A percentile compares a stretch with the other conserved stretches of the same genome.
Evolutionary conservation across 2,329 filamentous ascomycete species (phyloP).

Genomic region (Xylariaceae sp.): DNA sequence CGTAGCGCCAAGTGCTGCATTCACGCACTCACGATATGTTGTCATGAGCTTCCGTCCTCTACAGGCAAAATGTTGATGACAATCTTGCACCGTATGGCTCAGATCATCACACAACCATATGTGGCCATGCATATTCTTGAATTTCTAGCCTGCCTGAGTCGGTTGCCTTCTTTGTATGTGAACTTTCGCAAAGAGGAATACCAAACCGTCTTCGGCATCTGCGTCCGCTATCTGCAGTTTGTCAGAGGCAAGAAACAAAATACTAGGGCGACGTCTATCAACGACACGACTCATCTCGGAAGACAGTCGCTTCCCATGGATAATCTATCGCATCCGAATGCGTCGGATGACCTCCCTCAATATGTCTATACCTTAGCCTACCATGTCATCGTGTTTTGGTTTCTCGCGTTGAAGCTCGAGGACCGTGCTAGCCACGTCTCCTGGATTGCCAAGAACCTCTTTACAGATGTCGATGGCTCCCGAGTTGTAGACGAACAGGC

Average conservation of each 20-base stretch:
- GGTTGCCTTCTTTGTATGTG: conserved; percentile 76
- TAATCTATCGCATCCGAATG: conserved; percentile 31
- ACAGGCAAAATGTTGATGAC: conserved; percentile 79
- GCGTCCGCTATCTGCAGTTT: conserved; percentile 87
- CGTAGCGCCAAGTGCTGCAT: conserved; percentile 88
- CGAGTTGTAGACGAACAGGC: conserved; percentile 85
- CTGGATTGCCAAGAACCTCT: conserved; percentile 86
- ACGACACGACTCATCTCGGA: conserved; percentile 36
- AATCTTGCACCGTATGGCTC: conserved; percentile 88
- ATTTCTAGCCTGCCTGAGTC: conserved; percentile 83
- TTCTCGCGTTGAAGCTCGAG: conserved; percentile 77
- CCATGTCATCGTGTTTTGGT: conserved; percentile 96
- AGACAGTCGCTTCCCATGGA: conserved; percentile 22
- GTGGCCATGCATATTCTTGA: conserved; percentile 94
- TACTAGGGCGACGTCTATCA: conserved; percentile 41
- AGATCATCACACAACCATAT: conserved; percentile 88
- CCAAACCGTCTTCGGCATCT: conserved; percentile 90
- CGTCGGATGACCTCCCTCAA: conserved; percentile 72
- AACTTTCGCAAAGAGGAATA: conserved; percentile 91
- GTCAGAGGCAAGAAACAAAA: conserved; percentile 62
- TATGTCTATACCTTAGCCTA: conserved; percentile 94
- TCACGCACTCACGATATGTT: conserved; percentile 89
- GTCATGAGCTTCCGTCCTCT: conserved; percentile 84
- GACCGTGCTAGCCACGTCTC: conserved; percentile 79
- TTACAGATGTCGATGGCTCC: conserved; percentile 68